Base-by-base conservation (phyloP, 495 filamentous ascomycete genomes). In the Aspergillus affinis region DNA sequence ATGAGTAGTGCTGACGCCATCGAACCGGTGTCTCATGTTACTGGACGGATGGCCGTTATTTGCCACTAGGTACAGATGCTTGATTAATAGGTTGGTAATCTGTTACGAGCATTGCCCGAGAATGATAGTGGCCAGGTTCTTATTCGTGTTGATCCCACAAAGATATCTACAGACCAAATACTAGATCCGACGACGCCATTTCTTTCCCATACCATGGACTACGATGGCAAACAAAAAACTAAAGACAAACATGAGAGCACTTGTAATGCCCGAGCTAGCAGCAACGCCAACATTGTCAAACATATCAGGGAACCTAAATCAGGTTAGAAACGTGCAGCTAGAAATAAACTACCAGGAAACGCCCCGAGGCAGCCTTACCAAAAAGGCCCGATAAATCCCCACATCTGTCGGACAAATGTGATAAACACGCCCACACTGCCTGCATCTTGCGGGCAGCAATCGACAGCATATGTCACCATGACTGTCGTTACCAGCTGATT, bases 341-440 rank as follows among this genome's bases (percentile, higher is more conserved):
- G 18, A 57, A 9, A 36, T 3, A 17, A 17, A 2, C 23, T 4
- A 2, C 23, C 23, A 26, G 23, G 23, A 26, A 26, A 26, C 4
- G 23, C 23, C 23, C 23, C 23, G 13, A 9, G 17, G 20, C 2
- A 21, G 23, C n/a, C 54, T 55, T 68, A 82, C 80, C 81, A 85
- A 58, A 85, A 85, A 0, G 80, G 80, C 2, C 82, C 83, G 66
- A 85, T 81, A 61, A 86, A 86, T 0, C 81, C 82, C 81, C 81
- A 85, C 4, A 70, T 77, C 59, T 80, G 77, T 27, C 82, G 69
- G 20, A 84, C 74, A 61, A 85, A 78, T 0, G 74, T 84, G 51
- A 85, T 79, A 55, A 84, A 84, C 4, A 86, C 82, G 30, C 83
- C 83, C 4, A 85, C 75, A 62, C 77, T 79, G 0, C 73, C 77